Base-by-base conservation (phyloP, 257 asterid genomes). In the Jaltomata sinuosa region DNA sequence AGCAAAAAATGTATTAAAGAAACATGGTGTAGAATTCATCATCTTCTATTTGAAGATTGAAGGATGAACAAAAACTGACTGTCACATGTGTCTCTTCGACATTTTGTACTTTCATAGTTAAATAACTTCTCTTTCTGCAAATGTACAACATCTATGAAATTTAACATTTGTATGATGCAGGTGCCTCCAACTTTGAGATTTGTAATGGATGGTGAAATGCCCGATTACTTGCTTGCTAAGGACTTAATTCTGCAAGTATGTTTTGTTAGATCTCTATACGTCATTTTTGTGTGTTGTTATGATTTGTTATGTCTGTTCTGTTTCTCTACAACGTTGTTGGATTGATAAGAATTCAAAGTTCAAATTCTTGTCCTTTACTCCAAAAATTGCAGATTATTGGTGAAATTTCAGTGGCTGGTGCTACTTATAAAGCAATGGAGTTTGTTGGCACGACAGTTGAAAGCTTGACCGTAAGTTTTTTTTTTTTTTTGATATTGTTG, bases 171-270 rank as follows among this genome's bases (percentile, higher is more conserved):
- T 81, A 57, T 81, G 47, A 86, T 90, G 84, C 93, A 97, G 99
- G 98, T 95, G 54, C 99, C 99, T 74, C 98, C 98, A 21, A 95
- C 99, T 47, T 72, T 97, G 95, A 95, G 98, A 88, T 97, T 97
- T 85, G 98, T 97, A 81, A 84, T 97, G 97, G 99, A 97, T 86
- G 99, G 99, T 86, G 97, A 97, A 87, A 97, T 97, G 98, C 98
- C 99, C 0, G 89, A 91, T 88, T 97, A 97, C 89, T 88, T 97
- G 93, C 99, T 94, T 79, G 98, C 98, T 14, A 97, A 97, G 88
- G 99, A 97, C 92, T 91, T 97, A 90, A 97, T 97, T 88, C 88
- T 97, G 93, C 99, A 97, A 87, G 99, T 97, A 92, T 90, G 97
- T 79, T 27, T 59, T 53, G 31, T 71, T 53, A 2, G 62, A 52